Evolutionary conservation across 2,329 filamentous ascomycete species (phyloP).

Genomic region (Colletotrichum tofieldiae): DNA sequence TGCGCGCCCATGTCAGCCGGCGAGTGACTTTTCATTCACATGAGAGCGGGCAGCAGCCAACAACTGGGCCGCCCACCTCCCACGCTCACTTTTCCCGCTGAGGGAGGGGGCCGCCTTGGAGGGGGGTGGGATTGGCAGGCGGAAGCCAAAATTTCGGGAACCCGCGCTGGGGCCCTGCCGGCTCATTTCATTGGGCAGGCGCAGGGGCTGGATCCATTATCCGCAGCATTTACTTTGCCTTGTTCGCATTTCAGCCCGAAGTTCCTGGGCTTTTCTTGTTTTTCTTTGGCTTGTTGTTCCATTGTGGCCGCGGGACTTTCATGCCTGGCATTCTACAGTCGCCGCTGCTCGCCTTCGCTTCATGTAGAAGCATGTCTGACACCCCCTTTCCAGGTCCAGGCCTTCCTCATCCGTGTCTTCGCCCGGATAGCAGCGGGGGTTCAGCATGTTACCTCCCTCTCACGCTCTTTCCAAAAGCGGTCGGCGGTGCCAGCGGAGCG

Average conservation of each 20-base stretch:
- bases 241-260: conserved; percentile 39
- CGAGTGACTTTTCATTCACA: conserved; percentile 40
- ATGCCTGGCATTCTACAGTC: conserved; percentile 1
- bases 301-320: conserved; percentile 6
- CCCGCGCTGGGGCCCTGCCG: conserved; percentile 34
- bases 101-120: conserved; percentile 5
- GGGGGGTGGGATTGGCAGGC: conserved; percentile 24
- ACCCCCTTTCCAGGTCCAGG: background rate
- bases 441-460: conserved; percentile 13
- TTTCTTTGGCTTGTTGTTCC: background rate
- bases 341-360: background rate
- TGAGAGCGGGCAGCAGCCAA: conserved; percentile 16
- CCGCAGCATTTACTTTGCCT: conserved; percentile 18
- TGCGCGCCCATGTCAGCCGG: conserved; percentile 34
- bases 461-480: conserved; percentile 26
- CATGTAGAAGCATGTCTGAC: conserved; percentile 6
- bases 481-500: conserved; percentile 11
- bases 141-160: conserved; percentile 42
- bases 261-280: conserved; percentile 20
- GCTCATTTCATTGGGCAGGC: conserved; percentile 40
- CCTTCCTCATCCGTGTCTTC: conserved; percentile 29
- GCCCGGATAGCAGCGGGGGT: conserved; percentile 35
- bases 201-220: conserved; percentile 27
- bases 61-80: background rate
- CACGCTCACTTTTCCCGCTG: conserved; percentile 1